phyloP scores from a whole-genome alignment of 108 stramenopile genomes.

The Stephanodiscus minutulus region DNA sequence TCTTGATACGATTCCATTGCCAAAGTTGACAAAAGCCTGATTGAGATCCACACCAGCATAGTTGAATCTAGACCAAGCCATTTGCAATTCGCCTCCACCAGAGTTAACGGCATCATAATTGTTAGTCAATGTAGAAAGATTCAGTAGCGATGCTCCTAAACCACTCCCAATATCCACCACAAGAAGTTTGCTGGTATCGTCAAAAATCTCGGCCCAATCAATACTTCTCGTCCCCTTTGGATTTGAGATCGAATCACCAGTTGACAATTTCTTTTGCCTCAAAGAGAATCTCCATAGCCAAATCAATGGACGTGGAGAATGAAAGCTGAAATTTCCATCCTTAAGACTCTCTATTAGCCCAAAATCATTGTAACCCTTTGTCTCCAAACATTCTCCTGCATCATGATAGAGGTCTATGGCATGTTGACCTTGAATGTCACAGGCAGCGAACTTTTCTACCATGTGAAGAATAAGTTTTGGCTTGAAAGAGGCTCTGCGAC shows the following conservation, averaged over 20 bases:
- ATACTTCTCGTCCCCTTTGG: conserved; percentile 2
- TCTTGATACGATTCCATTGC: conserved; percentile 42
- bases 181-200: conserved; percentile 32
- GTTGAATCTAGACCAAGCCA: conserved; percentile 39
- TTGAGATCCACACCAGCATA: conserved; percentile 50
- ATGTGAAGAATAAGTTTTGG: conserved; percentile 39
- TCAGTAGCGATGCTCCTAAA: conserved; percentile 39
- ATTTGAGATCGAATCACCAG: background rate
- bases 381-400: conserved; percentile 34
- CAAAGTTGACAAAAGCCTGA: conserved; percentile 32
- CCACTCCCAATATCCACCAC: conserved; percentile 54
- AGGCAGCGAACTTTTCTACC: conserved; percentile 52
- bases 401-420: conserved; percentile 35
- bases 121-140: conserved; percentile 20
- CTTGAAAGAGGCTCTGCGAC: conserved; percentile 36
- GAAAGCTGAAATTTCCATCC: conserved; percentile 38
- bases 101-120: background rate
- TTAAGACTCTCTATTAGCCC: conserved; percentile 29
- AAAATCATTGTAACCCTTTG: conserved; percentile 25
- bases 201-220: conserved; percentile 32
- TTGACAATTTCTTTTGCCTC: conserved; percentile 32
- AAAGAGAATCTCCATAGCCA: conserved; percentile 53
- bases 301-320: conserved; percentile 14
- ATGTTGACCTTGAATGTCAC: conserved; percentile 17
- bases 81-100: conserved; percentile 8